Evolutionary conservation across 805 yeast species (phyloP), one percentile per base, ranked within the genome.

Genomic region (Spathaspora sp.): DNA sequence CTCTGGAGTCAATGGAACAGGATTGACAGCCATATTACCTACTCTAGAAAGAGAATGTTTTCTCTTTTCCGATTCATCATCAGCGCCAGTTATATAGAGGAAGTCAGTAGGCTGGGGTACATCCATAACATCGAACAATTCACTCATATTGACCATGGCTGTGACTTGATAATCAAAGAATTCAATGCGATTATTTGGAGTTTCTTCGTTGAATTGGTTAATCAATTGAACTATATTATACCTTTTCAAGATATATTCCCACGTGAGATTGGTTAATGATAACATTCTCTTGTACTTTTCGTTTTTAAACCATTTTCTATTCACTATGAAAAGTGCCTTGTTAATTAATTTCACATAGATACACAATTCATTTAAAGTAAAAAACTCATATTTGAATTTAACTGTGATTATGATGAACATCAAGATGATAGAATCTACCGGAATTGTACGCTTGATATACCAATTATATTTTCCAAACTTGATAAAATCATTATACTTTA

Each of bases 371-470:
- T 63, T 64, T 44, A 66, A 56, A 1, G 69, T 66, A 65, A 74
- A 70, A 44, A 69, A 67, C 48, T 72, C 69, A 51, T 67, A 71
- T 52, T 77, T 77, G 60, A 81, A 68, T 60, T 82, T 83, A 7
- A 81, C 77, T 2, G 80, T 74, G 47, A 82, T 69, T 31, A 82
- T 78, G 12, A 80, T 77, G 56, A 80, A 68, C 53, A 81, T 65
- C 49, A 82, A 61, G 12, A 81, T 77, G 14, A 82, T 73, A 7
- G 84, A 80, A 62, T 82, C 86, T 48, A 82, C 69, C 2, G 87
- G 87, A 46, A 82, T 75, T n/a, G 81, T 79, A 44, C 84, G 70
- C 58, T 82, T 77, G 47, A 82, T 72, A 55, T 81, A 82, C 87
- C 87, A 82, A 57, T 82, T 82, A 62, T 70, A 82, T 51, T 76